A percentile compares a stretch with the other conserved stretches of the same genome.
Evolutionary conservation across 169 alveolate genomes (phyloP).

Genomic region (Plasmodium gallinaceum): DNA sequence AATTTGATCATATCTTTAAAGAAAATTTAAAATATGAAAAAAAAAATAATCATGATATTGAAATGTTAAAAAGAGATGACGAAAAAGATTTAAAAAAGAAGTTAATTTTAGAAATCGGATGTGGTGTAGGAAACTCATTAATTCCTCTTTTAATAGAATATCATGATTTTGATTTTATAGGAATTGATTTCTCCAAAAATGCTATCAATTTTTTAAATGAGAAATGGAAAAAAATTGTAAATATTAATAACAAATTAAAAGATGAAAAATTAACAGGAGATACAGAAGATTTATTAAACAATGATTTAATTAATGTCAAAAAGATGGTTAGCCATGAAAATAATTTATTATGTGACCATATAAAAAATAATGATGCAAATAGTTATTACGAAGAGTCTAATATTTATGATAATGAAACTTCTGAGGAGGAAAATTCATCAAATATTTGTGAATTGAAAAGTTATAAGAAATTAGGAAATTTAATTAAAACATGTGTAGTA

Average conservation of each 20-base stretch:
- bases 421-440: background rate
- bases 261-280: background rate
- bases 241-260: slow-evolving; percentile 22
- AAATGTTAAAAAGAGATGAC: slow-evolving; percentile 1
- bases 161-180: slow-evolving; percentile 85
- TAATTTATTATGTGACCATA: slow-evolving; percentile 1
- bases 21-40: slow-evolving; percentile 49
- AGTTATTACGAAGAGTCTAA: slow-evolving; percentile 5
- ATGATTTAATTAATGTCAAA: slow-evolving; percentile 81
- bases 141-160: slow-evolving; percentile 89
- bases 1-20: slow-evolving; percentile 88
- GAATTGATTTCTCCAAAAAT: slow-evolving; percentile 92
- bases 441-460: slow-evolving; percentile 22
- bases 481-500: slow-evolving; percentile 74
- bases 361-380: background rate
- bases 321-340: slow-evolving; percentile 26
- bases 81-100: slow-evolving; percentile 14
- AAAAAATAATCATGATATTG: slow-evolving; percentile 4
- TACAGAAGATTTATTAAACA: background rate
- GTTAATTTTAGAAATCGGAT: slow-evolving; percentile 91
- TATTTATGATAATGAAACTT: background rate
- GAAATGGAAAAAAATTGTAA: slow-evolving; percentile 68
- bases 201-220: slow-evolving; percentile 90
- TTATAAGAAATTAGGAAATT: slow-evolving; percentile 67
- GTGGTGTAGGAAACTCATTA: slow-evolving; percentile 96